Percentiles rank a stretch among this genome's conserved stretches.
phyloP scores from a whole-genome alignment of 768 basidiomycete genomes.

The Galerina marginata region DNA sequence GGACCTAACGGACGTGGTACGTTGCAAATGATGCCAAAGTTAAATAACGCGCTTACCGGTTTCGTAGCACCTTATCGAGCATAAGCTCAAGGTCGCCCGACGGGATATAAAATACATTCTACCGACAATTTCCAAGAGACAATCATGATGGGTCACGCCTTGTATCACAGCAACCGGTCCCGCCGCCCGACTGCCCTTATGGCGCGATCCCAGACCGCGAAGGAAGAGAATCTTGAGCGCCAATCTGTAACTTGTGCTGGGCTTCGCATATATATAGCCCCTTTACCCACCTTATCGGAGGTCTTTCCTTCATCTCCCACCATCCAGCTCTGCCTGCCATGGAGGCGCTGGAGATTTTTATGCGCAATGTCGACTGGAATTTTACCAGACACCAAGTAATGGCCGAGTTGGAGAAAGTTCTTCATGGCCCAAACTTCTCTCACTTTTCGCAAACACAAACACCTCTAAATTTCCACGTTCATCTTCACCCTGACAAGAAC shows the following conservation, averaged over 20 bases:
- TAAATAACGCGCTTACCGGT: not conserved
- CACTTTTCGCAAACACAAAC: constrained; percentile 22
- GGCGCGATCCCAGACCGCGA: not conserved
- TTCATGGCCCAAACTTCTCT: constrained; percentile 51
- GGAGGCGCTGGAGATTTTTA: constrained; percentile 50
- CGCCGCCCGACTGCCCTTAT: not conserved
- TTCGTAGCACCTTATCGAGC: constrained; percentile 61
- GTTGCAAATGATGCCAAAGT: constrained; percentile 18
- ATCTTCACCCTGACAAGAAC: constrained; percentile 46
- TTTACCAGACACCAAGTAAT: constrained; percentile 35
- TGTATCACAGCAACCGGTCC: not conserved
- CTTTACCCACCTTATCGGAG: constrained; percentile 14
- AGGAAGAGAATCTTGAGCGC: constrained; percentile 16
- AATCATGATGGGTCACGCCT: constrained; percentile 7
- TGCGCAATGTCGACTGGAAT: constrained; percentile 40
- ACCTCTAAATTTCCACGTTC: constrained; percentile 59
- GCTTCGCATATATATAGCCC: constrained; percentile 14
- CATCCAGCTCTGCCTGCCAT: constrained; percentile 28
- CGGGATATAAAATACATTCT: constrained; percentile 69
- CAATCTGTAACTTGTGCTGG: constrained; percentile 7
- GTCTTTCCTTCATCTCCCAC: not conserved
- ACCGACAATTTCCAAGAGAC: constrained; percentile 37
- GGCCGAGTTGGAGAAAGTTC: constrained; percentile 43
- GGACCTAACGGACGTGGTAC: constrained; percentile 62
- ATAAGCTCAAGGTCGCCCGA: constrained; percentile 56